phyloP scores from a whole-genome alignment of 139 green algal genomes.

The Chlamydomonas sphaeroides region DNA sequence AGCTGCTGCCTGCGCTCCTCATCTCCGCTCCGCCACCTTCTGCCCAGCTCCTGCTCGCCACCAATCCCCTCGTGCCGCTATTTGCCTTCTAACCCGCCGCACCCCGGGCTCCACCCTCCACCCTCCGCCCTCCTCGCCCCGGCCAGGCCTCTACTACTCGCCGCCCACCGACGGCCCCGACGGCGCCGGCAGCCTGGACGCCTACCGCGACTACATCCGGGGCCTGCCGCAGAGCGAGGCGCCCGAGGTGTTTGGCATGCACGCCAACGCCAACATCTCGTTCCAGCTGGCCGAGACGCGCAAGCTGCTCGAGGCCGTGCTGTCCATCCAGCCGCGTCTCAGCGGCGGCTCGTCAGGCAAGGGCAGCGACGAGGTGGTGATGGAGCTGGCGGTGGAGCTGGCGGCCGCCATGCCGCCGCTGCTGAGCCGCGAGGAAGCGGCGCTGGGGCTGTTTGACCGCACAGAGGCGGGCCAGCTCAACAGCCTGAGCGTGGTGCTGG shows the following conservation, averaged over 20 bases:
- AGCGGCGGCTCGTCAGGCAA: conserved; percentile 42
- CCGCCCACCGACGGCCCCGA: conserved; percentile 25
- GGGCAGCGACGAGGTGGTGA: conserved; percentile 68
- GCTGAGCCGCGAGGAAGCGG: conserved; percentile 61
- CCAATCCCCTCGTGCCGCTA: no score
- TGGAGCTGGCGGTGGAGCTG: conserved; percentile 67
- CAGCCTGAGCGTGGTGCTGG: conserved; percentile 82
- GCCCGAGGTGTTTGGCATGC: conserved; percentile 92
- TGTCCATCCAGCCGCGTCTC: conserved; percentile 80
- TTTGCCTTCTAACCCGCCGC: no score
- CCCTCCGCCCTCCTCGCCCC: background rate
- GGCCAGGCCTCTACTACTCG: conserved; percentile 66
- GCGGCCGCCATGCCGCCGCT: conserved; percentile 53
- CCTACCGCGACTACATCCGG: conserved; percentile 73
- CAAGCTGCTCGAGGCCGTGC: conserved; percentile 72
- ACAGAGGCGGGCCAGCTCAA: conserved; percentile 69
- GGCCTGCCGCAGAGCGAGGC: conserved; percentile 70
- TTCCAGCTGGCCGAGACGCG: conserved; percentile 83
- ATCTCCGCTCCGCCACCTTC: no score
- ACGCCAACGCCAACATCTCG: conserved; percentile 86
- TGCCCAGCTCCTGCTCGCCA: no score
- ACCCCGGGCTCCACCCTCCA: no score
- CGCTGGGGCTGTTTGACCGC: conserved; percentile 66
- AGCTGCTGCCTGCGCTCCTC: no score
- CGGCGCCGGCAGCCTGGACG: conserved; percentile 46